Evolutionary conservation across 2,329 filamentous ascomycete genomes (phyloP), one percentile per base, ranked within the genome.

Genomic region (Trichophyton rubrum): DNA sequence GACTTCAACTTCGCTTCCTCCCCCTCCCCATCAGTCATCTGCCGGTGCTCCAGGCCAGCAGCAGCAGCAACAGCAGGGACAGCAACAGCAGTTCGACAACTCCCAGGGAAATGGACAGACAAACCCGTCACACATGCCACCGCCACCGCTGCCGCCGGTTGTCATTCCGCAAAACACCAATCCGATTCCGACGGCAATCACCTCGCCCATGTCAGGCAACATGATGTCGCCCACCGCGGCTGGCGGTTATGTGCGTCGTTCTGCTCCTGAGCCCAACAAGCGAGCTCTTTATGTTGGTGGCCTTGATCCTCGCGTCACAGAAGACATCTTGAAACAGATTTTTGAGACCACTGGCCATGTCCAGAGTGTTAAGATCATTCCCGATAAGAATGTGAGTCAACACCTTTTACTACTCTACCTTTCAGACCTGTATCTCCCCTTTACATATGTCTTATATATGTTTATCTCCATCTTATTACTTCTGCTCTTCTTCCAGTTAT

Each of bases 301-400:
- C 60, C 80, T 99, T 67, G 93, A 99, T 73, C 90, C 91, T 69
- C 85, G 93, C 66, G 92, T 97, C 64, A 96, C 92, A 35, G 92
- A 97, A 76, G 92, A 97, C 72, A 90, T 97, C 61, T 77, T 97
- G 74, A 90, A 90, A 71, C 92, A 97, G 75, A 97, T 97, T 69
- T 99, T 99, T 71, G 93, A 99, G 80, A 99, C 93, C 5, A 96
- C 91, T 62, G 93, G 93, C 61, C 93, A 99, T 77, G 93, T 99
- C 66, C 88, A 96, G 77, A 96, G 90, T 71, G 93, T 99, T 73
- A 99, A 99, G 82, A 96, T 99, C 72, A 99, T 99, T 73, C 93
- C 93, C 59, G 93, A 99, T 81, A 99, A 99, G 82, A 99, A 96
- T 77, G 91, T 96, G 79, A 83, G 90, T 85, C 64, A 13, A 15